A percentile compares a stretch with the other conserved stretches of the same genome.
Conservation (phyloP, 805 yeast species). For the Candida xyloterini region DNA sequence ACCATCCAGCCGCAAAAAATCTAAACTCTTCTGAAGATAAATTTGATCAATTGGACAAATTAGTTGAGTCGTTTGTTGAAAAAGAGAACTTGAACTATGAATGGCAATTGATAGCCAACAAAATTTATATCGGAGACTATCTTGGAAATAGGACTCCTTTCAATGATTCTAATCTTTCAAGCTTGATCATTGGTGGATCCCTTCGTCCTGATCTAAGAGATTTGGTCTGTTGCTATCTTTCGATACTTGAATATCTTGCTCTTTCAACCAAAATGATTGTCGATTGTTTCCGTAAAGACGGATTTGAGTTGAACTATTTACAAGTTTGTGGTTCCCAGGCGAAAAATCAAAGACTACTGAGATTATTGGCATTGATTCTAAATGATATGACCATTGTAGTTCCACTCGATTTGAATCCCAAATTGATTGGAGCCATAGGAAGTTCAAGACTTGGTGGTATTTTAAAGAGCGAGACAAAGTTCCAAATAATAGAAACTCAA, state of each 20-base stretch:
- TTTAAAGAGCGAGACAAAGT: neutral
- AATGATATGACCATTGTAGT: constrained; percentile 9
- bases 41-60: constrained; percentile 15
- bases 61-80: constrained; percentile 23
- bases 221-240: constrained; percentile 42
- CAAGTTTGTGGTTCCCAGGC: constrained; percentile 56
- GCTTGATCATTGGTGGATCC: constrained; percentile 48
- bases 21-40: constrained; percentile 7
- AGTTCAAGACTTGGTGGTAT: constrained; percentile 10
- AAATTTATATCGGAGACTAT: constrained; percentile 52
- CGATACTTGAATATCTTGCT: constrained; percentile 48
- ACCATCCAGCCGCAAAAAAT: constrained; percentile 32
- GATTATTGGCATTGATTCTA: constrained; percentile 30
- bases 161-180: constrained; percentile 47
- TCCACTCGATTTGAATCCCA: constrained; percentile 9
- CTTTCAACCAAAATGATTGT: constrained; percentile 47
- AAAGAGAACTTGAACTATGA: constrained; percentile 15
- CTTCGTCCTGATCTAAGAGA: constrained; percentile 33
- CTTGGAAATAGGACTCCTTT: constrained; percentile 59
- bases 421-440: constrained; percentile 18
- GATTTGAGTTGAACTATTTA: constrained; percentile 30
- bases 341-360: constrained; percentile 40
- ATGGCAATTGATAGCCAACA: constrained; percentile 24
- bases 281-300: constrained; percentile 25
- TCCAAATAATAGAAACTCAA: neutral